Evolutionary conservation across 1,284 basidiomycete species (phyloP), one percentile per base, ranked within the genome.

Genomic region (Pseudozyma hubeiensis): DNA sequence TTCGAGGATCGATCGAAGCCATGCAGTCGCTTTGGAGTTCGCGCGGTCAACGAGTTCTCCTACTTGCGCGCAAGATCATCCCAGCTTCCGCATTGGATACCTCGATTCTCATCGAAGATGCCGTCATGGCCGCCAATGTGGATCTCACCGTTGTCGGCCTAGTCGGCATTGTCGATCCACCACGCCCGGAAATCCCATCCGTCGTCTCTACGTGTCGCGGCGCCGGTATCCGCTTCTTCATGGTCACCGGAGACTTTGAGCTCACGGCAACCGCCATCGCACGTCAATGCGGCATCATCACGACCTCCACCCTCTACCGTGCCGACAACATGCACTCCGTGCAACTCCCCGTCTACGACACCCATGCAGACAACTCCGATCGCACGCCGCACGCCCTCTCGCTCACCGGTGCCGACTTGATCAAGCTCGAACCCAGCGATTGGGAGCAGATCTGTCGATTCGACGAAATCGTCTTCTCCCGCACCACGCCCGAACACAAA

Each of bases 381-480:
- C 64, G 77, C 3, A 37, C 75, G 8, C 54, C 54, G 9, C 39
- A 58, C 17, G 65, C 65, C 0, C 55, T 68, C 39, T 60, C 53
- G 44, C 65, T 68, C 55, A 51, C 59, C 6, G 65, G 65, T 3
- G 13, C 54, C 1, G 60, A 68, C 13, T 47, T 68, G 40, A 68
- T 68, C 51, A 65, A 61, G 39, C 53, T 78, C 30, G 29, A 35
- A 16, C 46, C 54, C 31, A 35, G 66, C 7, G 68, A 63, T 29
- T 90, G 89, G 89, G 85, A 88, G 46, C 84, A 85, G 53, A 85
- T 87, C n/a, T 87, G 87, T 43, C 78, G 86, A 46, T 91, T 90
- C 78, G 86, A 88, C 37, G 91, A 91, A 80, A 87, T 91, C 57
- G 90, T 91, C 9, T 91, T 92, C 64, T 90, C 90, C 0, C 87